Base-by-base conservation (phyloP, 2,329 filamentous ascomycete species). In the Arthrobotrys sinensis region DNA sequence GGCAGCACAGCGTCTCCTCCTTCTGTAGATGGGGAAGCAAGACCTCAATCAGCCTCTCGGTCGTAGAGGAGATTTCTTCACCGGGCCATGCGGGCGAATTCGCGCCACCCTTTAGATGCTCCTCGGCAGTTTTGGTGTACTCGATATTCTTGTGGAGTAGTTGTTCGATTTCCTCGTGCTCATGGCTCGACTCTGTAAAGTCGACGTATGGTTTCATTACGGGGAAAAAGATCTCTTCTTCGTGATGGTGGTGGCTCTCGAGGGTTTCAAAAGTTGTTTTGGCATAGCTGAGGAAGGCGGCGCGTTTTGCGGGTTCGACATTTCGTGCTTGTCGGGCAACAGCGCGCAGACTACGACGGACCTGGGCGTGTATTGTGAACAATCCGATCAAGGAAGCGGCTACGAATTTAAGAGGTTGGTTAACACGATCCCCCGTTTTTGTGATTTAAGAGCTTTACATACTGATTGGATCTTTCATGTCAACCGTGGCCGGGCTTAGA, bases 161-260 rank as follows among this genome's bases (percentile, higher is more conserved):
- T 3, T 16, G 66, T 16, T 76, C 55, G 21, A 80, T 80, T 52
- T 77, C 79, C 19, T 80, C 79, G 46, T 80, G 79, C 46, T 80
- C 79, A 52, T 79, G 71, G 24, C 53, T 76, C 4, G 79, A 80
- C 34, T 80, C 79, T 4, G 71, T 57, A 46, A 77, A 80, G 32
- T 80, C 76, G 16, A 80, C 68, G 34, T 79, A 80, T 5, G 79
- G 76, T 28, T 80, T 68, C 45, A 78, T 43, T 4, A 46, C 7
- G 34, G 79, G 79, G 53, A 80, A 79, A 50, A 75, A 80, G 24
- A 80, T 73, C 6, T 66, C 38, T 16, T 80, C 79, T 63, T 80
- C 79, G 12, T 80, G 79, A 11, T 68, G 50, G 19, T 80, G 79
- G 16, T 80, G 79, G 28, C 43, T 60, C 2, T 79, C 46, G 8